Percentiles rank a stretch among this genome's conserved stretches.
These are phyloP conservation scores for Novymonas esmeraldas DNA, from an alignment of 208 protist species.

Conservation along the genomic window DNA sequence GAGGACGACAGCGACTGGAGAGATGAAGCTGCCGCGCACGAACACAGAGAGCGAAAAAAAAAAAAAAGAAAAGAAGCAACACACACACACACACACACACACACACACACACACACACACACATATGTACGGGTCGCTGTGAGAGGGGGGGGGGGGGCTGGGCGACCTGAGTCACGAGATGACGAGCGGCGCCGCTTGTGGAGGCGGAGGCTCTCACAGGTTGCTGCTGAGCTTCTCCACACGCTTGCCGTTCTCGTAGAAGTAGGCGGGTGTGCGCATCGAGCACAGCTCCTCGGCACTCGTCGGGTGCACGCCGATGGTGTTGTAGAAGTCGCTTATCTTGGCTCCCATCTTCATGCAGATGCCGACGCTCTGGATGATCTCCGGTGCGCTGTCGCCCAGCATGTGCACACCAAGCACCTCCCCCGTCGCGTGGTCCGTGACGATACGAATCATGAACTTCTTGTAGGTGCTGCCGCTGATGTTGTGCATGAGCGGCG, in stretches of 20 bases:
- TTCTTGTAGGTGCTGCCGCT: slow-evolving; percentile 86
- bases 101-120: not conserved
- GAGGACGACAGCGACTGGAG: not conserved
- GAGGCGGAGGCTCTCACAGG: too few relatives aligned
- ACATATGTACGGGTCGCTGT: too few relatives aligned
- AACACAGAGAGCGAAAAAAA: not conserved
- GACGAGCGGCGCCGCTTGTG: not conserved
- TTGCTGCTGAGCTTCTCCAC: slow-evolving; percentile 73
- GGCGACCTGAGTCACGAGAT: not conserved
- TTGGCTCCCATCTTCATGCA: slow-evolving; percentile 92
- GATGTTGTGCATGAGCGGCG: slow-evolving; percentile 91
- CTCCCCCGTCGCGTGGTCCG: slow-evolving; percentile 71
- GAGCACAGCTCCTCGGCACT: slow-evolving; percentile 94
- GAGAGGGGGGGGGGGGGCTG: not conserved
- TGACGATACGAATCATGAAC: slow-evolving; percentile 87
- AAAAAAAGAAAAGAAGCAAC: not conserved
- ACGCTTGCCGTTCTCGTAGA: slow-evolving; percentile 72
- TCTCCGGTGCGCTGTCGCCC: slow-evolving; percentile 84
- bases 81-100: not conserved
- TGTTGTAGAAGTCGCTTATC: slow-evolving; percentile 94
- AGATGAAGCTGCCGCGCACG: not conserved
- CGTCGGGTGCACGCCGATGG: slow-evolving; percentile 97
- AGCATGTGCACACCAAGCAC: slow-evolving; percentile 92
- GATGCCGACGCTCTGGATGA: slow-evolving; percentile 91
- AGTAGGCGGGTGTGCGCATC: slow-evolving; percentile 85